Percentiles rank a stretch among this genome's conserved stretches.
Evolutionary conservation across 1,284 basidiomycete species (phyloP).

Genomic region (Malassezia arunalokei): DNA sequence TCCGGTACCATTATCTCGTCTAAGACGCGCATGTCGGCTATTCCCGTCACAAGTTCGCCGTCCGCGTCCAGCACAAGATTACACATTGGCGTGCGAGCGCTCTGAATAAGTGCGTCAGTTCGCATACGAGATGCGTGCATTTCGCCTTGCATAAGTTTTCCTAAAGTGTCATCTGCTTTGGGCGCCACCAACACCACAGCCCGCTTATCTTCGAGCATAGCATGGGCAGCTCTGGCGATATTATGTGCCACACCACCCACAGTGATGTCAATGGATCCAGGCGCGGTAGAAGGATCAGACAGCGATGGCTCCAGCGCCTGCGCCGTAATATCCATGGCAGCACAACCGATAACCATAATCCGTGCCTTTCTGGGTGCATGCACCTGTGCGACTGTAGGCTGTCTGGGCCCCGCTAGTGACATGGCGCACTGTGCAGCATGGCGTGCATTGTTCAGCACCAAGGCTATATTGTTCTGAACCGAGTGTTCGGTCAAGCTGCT

Average conservation of each 20-base stretch:
- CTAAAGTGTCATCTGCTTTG: slow-evolving; percentile 38
- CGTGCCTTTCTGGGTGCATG: neutral
- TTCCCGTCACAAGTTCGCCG: slow-evolving; percentile 66
- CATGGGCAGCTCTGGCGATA: slow-evolving; percentile 74
- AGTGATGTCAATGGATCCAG: slow-evolving; percentile 62
- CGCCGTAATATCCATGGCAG: slow-evolving; percentile 39
- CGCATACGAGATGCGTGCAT: slow-evolving; percentile 57
- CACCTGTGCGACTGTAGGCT: slow-evolving; percentile 17
- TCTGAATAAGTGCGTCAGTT: slow-evolving; percentile 58
- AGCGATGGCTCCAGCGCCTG: slow-evolving; percentile 9
- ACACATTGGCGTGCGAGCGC: slow-evolving; percentile 53
- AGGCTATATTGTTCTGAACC: slow-evolving; percentile 59
- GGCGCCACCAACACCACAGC: slow-evolving; percentile 47
- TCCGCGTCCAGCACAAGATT: slow-evolving; percentile 64
- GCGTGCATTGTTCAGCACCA: slow-evolving; percentile 81
- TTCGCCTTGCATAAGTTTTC: slow-evolving; percentile 56
- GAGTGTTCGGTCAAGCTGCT: slow-evolving; percentile 64
- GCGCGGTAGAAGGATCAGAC: slow-evolving; percentile 55
- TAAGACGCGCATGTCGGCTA: slow-evolving; percentile 67
- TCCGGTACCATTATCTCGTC: neutral
- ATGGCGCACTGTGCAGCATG: slow-evolving; percentile 72
- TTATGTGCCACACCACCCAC: slow-evolving; percentile 89
- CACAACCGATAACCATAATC: slow-evolving; percentile 32
- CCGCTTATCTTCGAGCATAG: slow-evolving; percentile 49
- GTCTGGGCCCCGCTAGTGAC: slow-evolving; percentile 48